Conservation (phyloP, 139 green algal species). For the Tetraselmis striata region DNA sequence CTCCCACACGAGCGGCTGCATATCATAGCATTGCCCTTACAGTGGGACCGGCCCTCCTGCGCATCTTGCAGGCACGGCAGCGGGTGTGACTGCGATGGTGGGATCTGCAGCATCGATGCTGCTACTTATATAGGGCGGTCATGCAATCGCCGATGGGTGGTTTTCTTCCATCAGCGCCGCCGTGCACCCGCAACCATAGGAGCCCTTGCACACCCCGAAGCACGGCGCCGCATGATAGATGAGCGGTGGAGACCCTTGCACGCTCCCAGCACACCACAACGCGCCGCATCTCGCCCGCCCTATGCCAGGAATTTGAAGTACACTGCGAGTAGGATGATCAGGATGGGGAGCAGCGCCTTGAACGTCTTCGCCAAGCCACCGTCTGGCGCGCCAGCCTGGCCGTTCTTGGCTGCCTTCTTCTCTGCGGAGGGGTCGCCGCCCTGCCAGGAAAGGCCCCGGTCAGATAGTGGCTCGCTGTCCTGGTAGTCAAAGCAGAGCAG, state of each 20-base stretch:
- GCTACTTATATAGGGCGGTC: no score
- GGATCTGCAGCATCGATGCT: no score
- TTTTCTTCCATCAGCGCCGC: not conserved
- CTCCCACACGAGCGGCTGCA: no score
- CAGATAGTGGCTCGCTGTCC: no score
- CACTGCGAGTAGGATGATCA: not conserved
- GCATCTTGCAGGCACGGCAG: no score
- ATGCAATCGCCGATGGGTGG: not conserved
- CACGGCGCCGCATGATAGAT: not conserved
- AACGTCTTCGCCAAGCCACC: not conserved
- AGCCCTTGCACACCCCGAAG: not conserved
- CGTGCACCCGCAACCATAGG: not conserved
- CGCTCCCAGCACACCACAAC: not conserved
- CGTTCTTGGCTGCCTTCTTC: slow-evolving; percentile 4
- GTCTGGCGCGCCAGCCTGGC: not conserved
- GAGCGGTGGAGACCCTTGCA: not conserved
- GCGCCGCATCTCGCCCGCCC: no score
- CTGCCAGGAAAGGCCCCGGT: not conserved
- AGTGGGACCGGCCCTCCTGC: no score
- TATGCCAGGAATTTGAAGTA: not conserved
- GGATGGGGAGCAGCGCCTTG: slow-evolving; percentile 1
- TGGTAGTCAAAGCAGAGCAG: not conserved
- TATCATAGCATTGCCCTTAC: no score
- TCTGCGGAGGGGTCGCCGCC: slow-evolving; percentile 11
- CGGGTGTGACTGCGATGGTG: no score